Evolutionary conservation across 2,329 filamentous ascomycete species (phyloP).

Genomic region (Colletotrichum cereale): DNA sequence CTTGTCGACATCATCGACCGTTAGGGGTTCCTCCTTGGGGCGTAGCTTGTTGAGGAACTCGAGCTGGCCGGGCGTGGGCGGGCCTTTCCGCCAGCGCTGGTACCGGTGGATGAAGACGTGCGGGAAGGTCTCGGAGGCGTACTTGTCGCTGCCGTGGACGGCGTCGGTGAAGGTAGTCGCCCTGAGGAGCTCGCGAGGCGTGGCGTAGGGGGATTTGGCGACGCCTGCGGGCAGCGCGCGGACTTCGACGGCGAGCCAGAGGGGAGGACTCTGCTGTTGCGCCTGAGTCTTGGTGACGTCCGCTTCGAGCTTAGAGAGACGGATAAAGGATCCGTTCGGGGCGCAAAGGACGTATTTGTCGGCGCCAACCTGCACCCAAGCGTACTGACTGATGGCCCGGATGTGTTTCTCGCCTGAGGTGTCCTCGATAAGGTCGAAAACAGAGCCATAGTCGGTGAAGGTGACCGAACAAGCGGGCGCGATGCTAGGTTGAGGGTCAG

Average conservation of each 20-base stretch:
- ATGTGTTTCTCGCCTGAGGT: slow-evolving; percentile 84
- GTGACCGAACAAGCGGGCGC: slow-evolving; percentile 65
- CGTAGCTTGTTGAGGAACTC: slow-evolving; percentile 77
- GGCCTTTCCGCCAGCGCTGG: slow-evolving; percentile 77
- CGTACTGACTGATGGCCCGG: slow-evolving; percentile 77
- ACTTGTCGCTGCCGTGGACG: slow-evolving; percentile 88
- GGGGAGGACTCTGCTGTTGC: slow-evolving; percentile 35
- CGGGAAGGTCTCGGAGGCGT: slow-evolving; percentile 75
- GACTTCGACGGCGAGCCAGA: slow-evolving; percentile 62
- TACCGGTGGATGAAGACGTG: slow-evolving; percentile 73
- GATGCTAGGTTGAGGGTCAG: not conserved
- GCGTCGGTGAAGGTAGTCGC: slow-evolving; percentile 78
- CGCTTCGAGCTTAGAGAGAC: slow-evolving; percentile 59
- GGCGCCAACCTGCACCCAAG: slow-evolving; percentile 86
- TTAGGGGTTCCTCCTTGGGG: slow-evolving; percentile 65
- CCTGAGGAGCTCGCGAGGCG: slow-evolving; percentile 76
- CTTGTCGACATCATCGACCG: slow-evolving; percentile 73
- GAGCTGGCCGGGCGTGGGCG: slow-evolving; percentile 76
- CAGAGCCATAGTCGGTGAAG: slow-evolving; percentile 91
- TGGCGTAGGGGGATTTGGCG: slow-evolving; percentile 72
- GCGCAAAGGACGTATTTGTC: slow-evolving; percentile 79
- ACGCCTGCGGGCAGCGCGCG: slow-evolving; percentile 58
- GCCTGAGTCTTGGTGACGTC: not conserved
- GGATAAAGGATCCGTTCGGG: slow-evolving; percentile 71
- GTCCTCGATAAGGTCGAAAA: slow-evolving; percentile 92